These are phyloP conservation scores for Aureobasidium sp. DNA, from an alignment of 2,329 filamentous ascomycete species.

Conservation along the genomic window DNA sequence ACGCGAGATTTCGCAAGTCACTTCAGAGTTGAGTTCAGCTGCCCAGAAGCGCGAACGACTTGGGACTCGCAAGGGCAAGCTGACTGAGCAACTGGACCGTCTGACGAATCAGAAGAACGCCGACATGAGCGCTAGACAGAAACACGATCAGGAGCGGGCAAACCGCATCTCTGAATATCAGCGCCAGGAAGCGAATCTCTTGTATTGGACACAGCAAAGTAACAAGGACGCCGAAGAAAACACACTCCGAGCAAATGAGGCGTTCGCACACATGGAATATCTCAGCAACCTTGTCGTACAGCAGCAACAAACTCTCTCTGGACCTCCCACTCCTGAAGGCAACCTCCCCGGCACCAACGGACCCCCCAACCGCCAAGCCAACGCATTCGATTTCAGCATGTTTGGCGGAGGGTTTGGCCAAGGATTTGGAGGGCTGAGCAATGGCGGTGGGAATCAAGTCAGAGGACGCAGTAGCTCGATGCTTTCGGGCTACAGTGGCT, in stretches of 20 bases:
- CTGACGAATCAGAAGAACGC: conserved; percentile 63
- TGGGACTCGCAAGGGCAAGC: conserved; percentile 61
- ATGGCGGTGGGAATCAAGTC: conserved; percentile 26
- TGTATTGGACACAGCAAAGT: conserved; percentile 33
- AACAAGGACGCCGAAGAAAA: conserved; percentile 32
- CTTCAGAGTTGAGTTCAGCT: conserved; percentile 56
- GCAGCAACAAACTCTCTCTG: conserved; percentile 22
- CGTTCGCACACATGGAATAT: conserved; percentile 34
- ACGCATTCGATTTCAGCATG: conserved; percentile 20
- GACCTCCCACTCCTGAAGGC: conserved; percentile 50
- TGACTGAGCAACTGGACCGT: conserved; percentile 64
- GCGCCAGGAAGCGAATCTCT: conserved; percentile 34
- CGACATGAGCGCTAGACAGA: conserved; percentile 29
- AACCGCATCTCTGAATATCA: conserved; percentile 27
- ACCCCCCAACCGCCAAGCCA: conserved; percentile 20
- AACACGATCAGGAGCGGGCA: conserved; percentile 28
- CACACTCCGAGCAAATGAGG: conserved; percentile 34
- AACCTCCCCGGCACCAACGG: conserved; percentile 47
- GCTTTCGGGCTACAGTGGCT: conserved; percentile 46
- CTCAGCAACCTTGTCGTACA: conserved; percentile 23
- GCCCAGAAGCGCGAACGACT: conserved; percentile 68
- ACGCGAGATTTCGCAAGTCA: conserved; percentile 54
- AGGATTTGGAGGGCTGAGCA: conserved; percentile 6
- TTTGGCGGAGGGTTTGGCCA: conserved; percentile 17
- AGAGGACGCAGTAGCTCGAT: conserved; percentile 46